These are phyloP conservation scores for Linum tenue DNA, from an alignment of 345 rosid genomes.

Conservation along the genomic window DNA sequence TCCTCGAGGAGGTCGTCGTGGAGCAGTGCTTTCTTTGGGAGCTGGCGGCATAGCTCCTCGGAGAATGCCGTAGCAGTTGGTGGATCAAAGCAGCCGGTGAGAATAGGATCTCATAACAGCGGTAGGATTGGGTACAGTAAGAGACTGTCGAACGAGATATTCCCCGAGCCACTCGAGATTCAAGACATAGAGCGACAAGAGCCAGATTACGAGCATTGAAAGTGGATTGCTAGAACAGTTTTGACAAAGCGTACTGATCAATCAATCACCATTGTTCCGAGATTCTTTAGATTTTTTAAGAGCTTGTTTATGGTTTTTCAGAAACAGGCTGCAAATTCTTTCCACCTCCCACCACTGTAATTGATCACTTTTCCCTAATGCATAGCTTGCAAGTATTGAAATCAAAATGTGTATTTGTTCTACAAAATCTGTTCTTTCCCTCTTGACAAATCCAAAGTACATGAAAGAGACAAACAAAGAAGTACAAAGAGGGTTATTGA, in stretches of 20 bases:
- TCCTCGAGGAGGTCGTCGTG: constrained; percentile 9
- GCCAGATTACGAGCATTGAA: neutral
- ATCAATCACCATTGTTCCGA: neutral
- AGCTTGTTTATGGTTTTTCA: constrained; percentile 10
- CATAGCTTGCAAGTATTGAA: constrained; percentile 9
- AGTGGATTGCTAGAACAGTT: neutral
- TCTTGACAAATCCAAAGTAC: neutral
- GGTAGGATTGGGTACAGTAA: neutral
- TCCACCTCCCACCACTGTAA: constrained; percentile 2
- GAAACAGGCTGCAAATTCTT: constrained; percentile 13
- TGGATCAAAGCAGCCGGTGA: constrained; percentile 1
- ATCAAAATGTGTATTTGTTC: neutral
- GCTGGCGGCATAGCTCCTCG: constrained; percentile 5
- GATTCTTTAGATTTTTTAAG: constrained; percentile 3
- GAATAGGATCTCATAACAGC: neutral
- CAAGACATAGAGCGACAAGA: neutral
- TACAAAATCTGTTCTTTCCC: too few species aligned
- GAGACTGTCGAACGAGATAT: neutral
- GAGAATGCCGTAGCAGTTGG: neutral
- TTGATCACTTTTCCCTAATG: neutral
- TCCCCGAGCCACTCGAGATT: constrained; percentile 4
- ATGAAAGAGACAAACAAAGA: neutral
- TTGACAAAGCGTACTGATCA: neutral
- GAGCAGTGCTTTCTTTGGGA: constrained; percentile 2
- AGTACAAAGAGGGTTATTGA: too few species aligned